Percentiles rank a stretch among this genome's conserved stretches.
phyloP scores from a whole-genome alignment of 2,329 filamentous ascomycete species.

The Cladosporium halotolerans region DNA sequence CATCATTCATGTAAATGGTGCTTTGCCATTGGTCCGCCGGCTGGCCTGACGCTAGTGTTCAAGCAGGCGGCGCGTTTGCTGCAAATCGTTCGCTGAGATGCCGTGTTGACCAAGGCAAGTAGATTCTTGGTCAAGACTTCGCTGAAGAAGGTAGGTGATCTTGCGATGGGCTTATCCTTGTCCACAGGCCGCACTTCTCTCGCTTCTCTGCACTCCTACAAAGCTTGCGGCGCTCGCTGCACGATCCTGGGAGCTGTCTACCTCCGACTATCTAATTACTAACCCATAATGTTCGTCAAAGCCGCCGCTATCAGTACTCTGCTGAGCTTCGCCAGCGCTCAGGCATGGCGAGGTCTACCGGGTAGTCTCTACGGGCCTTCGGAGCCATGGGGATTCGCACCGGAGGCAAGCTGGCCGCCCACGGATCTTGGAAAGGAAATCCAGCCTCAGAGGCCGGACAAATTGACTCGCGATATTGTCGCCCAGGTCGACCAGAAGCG shows the following conservation, averaged over 20 bases:
- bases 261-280: too few species aligned
- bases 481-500: slow-evolving; percentile 36
- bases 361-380: slow-evolving; percentile 19
- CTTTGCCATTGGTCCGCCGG: not conserved
- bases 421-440: slow-evolving; percentile 33
- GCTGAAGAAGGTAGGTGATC: too few species aligned
- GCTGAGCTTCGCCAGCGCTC: slow-evolving; percentile 7
- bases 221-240: too few species aligned
- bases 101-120: too few species aligned
- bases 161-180: too few species aligned
- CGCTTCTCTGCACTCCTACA: too few species aligned
- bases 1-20: slow-evolving; percentile 1
- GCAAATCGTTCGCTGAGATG: too few species aligned
- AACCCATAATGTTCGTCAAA: not conserved
- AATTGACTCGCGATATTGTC: slow-evolving; percentile 36
- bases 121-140: too few species aligned
- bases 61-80: too few species aligned
- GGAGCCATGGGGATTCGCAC: slow-evolving; percentile 18
- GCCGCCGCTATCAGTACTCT: not conserved
- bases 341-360: slow-evolving; percentile 22
- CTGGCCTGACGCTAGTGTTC: too few species aligned
- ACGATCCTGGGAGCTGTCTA: too few species aligned
- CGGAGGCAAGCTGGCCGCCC: slow-evolving; percentile 36
- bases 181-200: too few species aligned
- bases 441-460: slow-evolving; percentile 36